Conservation (phyloP, 495 filamentous ascomycete genomes). For the Glarea lozoyensis region DNA sequence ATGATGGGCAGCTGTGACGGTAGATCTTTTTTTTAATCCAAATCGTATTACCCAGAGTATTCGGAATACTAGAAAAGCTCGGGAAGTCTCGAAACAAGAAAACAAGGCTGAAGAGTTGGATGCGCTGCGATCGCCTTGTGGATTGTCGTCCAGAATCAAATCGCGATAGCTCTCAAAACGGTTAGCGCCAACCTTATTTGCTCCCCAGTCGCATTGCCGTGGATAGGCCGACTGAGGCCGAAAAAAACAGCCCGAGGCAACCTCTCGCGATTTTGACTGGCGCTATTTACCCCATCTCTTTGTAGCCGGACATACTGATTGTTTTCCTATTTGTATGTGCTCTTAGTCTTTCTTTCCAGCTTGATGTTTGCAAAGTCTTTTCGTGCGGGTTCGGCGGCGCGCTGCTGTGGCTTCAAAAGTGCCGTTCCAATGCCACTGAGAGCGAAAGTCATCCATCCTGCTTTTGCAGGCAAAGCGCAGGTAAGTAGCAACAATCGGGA, state of each 20-base stretch:
- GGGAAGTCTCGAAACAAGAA: no score
- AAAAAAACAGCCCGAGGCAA: slow-evolving; percentile 15
- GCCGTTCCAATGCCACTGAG: slow-evolving; percentile 68
- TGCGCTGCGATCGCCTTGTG: slow-evolving; percentile 5
- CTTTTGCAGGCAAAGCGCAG: slow-evolving; percentile 38
- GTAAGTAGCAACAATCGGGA: slow-evolving; percentile 23
- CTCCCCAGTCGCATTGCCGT: no score
- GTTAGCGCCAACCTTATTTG: slow-evolving; percentile 12
- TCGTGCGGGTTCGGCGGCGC: slow-evolving; percentile 11
- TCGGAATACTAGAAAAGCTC: no score
- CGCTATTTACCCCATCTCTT: no score
- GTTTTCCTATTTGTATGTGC: neutral
- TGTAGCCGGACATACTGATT: neutral
- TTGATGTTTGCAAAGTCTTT: slow-evolving; percentile 22
- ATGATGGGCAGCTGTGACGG: no score
- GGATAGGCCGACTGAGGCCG: neutral
- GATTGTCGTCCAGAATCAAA: slow-evolving; percentile 11
- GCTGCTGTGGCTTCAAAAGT: slow-evolving; percentile 7
- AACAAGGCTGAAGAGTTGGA: no score
- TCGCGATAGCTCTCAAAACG: slow-evolving; percentile 14
- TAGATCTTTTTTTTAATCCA: no score
- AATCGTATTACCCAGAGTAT: no score
- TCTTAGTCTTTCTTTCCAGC: slow-evolving; percentile 10
- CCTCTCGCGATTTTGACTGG: no score
- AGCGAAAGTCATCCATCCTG: slow-evolving; percentile 67